Conservation (phyloP, 257 asterid species). For the Agastache rugosa region DNA sequence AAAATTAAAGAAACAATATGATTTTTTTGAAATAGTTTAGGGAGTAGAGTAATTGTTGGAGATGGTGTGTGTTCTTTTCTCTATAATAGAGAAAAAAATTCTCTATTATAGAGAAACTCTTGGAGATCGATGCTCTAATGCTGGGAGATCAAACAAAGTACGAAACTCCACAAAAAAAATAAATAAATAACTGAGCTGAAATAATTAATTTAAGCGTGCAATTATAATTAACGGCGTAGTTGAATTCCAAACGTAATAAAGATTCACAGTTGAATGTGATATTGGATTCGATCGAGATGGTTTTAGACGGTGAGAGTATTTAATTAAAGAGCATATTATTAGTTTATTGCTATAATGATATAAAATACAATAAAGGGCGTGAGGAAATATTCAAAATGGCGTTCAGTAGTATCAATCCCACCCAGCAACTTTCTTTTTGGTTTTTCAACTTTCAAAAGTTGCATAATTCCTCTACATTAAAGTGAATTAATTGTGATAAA, state of each 20-base stretch:
- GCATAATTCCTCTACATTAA: slow-evolving; percentile 62
- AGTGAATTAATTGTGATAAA: slow-evolving; percentile 37
- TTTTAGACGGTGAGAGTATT: slow-evolving; percentile 18
- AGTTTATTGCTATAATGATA: slow-evolving; percentile 7
- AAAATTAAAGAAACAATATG: too few relatives aligned
- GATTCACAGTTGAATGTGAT: slow-evolving; percentile 49
- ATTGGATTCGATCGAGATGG: slow-evolving; percentile 46
- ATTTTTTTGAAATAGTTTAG: too few relatives aligned
- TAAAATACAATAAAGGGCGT: slow-evolving; percentile 37
- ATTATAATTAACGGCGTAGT: neutral
- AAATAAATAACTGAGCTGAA: neutral
- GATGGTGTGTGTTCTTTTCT: too few relatives aligned
- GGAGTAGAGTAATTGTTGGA: too few relatives aligned
- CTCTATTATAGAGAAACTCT: too few relatives aligned
- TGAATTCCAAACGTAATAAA: slow-evolving; percentile 8
- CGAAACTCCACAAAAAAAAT: too few relatives aligned
- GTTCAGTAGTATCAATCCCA: slow-evolving; percentile 69
- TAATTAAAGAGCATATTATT: slow-evolving; percentile 34
- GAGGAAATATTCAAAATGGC: slow-evolving; percentile 71
- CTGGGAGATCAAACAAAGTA: too few relatives aligned
- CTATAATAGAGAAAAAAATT: too few relatives aligned
- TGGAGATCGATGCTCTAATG: too few relatives aligned
- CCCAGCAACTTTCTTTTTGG: slow-evolving; percentile 53
- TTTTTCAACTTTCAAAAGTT: slow-evolving; percentile 69
- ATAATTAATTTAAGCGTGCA: neutral